These are phyloP conservation scores for Flaveria ramosissima DNA, from an alignment of 129 eudicot species.

Conservation along the genomic window DNA sequence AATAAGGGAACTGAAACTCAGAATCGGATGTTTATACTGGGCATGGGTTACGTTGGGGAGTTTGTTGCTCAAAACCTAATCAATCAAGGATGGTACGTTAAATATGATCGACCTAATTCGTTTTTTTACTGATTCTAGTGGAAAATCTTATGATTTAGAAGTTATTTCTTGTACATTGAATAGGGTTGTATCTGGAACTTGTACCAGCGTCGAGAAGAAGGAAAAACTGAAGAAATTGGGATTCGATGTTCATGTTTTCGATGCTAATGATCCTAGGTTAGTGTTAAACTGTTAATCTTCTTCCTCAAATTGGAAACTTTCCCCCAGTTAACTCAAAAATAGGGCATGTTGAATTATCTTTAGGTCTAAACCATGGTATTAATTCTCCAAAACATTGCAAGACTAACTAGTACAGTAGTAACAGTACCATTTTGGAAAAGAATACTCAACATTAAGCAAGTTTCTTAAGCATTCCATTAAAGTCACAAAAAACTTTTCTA, in stretches of 20 bases:
- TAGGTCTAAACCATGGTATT: no score
- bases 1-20: conserved; percentile 13
- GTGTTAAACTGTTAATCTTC: conserved; percentile 18
- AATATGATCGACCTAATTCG: background rate
- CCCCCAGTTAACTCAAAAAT: no score
- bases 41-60: conserved; percentile 87
- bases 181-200: conserved; percentile 78
- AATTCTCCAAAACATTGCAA: no score
- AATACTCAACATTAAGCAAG: no score
- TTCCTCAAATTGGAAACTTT: background rate
- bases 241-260: conserved; percentile 49
- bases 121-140: background rate
- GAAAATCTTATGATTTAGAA: background rate
- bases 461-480: no score
- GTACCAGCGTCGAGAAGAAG: conserved; percentile 60
- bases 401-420: no score
- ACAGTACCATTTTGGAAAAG: no score
- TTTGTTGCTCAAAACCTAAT: conserved; percentile 68
- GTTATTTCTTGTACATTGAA: conserved; percentile 1
- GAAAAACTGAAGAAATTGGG: conserved; percentile 55
- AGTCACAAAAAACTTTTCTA: no score
- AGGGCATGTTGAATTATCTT: no score
- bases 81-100: conserved; percentile 65
- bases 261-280: conserved; percentile 76
- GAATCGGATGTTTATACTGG: conserved; percentile 75